phyloP scores from a whole-genome alignment of 495 filamentous ascomycete genomes.

The Hypoxylon lienhwacheense region DNA sequence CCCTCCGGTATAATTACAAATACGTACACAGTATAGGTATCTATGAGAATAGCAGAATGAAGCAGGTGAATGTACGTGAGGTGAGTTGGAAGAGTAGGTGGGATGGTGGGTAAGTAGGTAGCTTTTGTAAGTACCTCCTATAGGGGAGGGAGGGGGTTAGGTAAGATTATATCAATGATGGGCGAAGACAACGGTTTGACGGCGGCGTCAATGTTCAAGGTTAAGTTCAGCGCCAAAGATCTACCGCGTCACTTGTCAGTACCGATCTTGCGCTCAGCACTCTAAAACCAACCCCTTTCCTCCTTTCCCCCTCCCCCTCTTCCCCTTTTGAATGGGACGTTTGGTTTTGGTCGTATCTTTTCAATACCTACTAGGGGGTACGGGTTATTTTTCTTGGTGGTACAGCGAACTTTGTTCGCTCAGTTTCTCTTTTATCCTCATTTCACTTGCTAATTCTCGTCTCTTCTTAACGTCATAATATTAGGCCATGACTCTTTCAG shows the following conservation, averaged over 20 bases:
- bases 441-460: neutral
- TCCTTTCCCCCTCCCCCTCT: neutral
- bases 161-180: constrained; percentile 3
- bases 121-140: too few species aligned
- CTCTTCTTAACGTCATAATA: neutral
- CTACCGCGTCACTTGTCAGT: too few species aligned
- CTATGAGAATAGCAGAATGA: too few species aligned
- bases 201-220: neutral
- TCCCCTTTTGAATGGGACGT: neutral
- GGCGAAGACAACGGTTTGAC: neutral
- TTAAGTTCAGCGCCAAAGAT: constrained; percentile 11
- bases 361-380: neutral
- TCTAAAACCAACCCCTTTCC: constrained; percentile 11
- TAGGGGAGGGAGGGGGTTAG: neutral
- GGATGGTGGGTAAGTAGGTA: neutral
- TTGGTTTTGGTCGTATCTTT: constrained; percentile 5
- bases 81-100: neutral
- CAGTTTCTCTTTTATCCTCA: neutral
- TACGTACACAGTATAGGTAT: neutral
- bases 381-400: constrained; percentile 3
- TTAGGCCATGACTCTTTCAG: neutral
- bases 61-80: neutral
- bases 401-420: constrained; percentile 8
- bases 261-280: constrained; percentile 28
- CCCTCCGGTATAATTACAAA: constrained; percentile 17